Base-by-base conservation (phyloP, 441 rosid genomes). In the Breynia disticha region DNA sequence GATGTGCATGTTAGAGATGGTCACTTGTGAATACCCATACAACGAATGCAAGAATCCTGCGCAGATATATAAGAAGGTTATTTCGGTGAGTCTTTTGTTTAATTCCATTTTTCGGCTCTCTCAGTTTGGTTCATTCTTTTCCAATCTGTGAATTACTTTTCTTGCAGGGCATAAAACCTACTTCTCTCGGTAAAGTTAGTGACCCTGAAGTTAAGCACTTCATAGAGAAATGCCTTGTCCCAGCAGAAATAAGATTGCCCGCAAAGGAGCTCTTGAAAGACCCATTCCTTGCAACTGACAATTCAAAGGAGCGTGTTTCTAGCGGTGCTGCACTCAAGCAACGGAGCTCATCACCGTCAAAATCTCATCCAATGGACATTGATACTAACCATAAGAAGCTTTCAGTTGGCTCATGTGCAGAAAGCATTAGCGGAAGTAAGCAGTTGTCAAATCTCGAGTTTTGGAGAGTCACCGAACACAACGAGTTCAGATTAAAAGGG, bases 221-320 rank as follows among this genome's bases (percentile, higher is more conserved):
- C 64, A 87, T 90, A 44, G 95, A 90, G 73, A 85, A 79, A 68
- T 90, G 98, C 71, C 82, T 91, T 32, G 79, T 78, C 69, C 83
- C 93, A 45, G 91, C 89, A 38, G 32, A 81, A 12, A 48, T 64
- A 17, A 75, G 96, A 63, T 72, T 83, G 59, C 67, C 88, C 67
- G 95, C 95, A 15, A 32, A 57, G 4, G 89, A 82, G 55, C 94
- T 88, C 62, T 67, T 79, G 67, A 82, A 72, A 59, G 97, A 86
- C 58, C 78, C 87, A 2, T 91, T 86, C 70, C 81, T 91, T 35
- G 75, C 72, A 13, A 53, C 63, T 52, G 84, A 74, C 48, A 77
- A 44, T 67, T 50, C 73, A 5, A 84, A 78, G 64, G 83, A 71
- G 55, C 48, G 16, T 48, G 46, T 56, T 58, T 50, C 46, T 60